Conservation (phyloP, 2,329 filamentous ascomycete genomes). For the Xylaria sp. region DNA sequence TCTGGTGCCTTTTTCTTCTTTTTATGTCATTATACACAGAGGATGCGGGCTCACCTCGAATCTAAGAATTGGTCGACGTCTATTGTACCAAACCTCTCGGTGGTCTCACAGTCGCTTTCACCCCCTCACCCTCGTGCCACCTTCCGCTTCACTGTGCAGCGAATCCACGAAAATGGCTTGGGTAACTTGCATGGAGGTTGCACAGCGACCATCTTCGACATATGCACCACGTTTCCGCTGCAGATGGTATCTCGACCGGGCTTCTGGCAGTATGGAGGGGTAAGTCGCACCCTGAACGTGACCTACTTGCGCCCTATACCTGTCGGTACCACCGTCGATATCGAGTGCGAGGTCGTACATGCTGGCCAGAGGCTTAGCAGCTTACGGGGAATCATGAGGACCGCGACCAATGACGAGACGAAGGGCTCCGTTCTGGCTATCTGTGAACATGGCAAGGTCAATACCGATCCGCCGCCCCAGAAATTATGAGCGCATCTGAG, state of each 20-base stretch:
- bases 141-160: conserved; percentile 62
- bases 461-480: conserved; percentile 55
- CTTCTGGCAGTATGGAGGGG: conserved; percentile 71
- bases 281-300: conserved; percentile 72
- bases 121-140: conserved; percentile 54
- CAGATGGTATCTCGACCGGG: conserved; percentile 67
- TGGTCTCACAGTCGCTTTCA: conserved; percentile 53
- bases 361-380: conserved; percentile 58
- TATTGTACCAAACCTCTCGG: conserved; percentile 56
- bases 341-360: conserved; percentile 61
- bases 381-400: conserved; percentile 59
- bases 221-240: conserved; percentile 70
- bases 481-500: conserved; percentile 34
- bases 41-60: conserved; percentile 3
- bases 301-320: conserved; percentile 74
- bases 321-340: conserved; percentile 56
- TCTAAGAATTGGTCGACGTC: conserved; percentile 58
- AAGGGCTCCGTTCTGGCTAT: conserved; percentile 59
- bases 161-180: conserved; percentile 63
- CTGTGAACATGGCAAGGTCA: conserved; percentile 67
- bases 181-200: conserved; percentile 71
- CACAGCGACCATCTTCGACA: conserved; percentile 74
- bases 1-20: not conserved
- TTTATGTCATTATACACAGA: not conserved
- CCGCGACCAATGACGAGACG: conserved; percentile 49